Evolutionary conservation across 225 moss, liverwort and hornwort genomes (phyloP), one percentile per base, ranked within the genome.

Genomic region (Bryoerythrophyllum caledonicum): DNA sequence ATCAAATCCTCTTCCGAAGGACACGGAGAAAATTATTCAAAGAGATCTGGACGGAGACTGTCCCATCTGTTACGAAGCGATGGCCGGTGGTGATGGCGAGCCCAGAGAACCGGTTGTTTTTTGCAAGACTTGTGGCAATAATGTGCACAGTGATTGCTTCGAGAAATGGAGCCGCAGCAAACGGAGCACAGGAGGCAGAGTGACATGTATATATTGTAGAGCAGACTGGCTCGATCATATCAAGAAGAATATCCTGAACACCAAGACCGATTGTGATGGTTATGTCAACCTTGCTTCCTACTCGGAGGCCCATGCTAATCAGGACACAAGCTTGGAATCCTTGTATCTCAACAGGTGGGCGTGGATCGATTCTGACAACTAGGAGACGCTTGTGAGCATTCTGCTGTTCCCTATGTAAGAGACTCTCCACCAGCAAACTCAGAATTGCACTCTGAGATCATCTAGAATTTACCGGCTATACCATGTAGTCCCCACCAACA

Each of bases 91-190:
- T n/a, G 83, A 8, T 5, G 82, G 86, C 59, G 85, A 86, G 77
- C 72, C 82, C 11, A 7, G 70, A 56, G 92, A 92, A 74, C 80
- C 84, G 4, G 86, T 95, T 12, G 84, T n/a, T 91, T 11, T 92
- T 43, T 95, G 92, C 82, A 84, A 79, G 78, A 70, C 68, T 58
- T 95, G 92, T 71, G 92, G 94, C 75, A 95, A 95, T 71, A 92
- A 90, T 68, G 94, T 95, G 73, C 92, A 92, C 60, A 83, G 83
- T 52, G 92, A 92, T 63, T 95, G 94, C 79, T 95, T 92, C 35
- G 82, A 91, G 49, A 91, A 74, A 55, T 95, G 94, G 94, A 86
- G 81, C 71, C 65, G 81, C 34, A 91, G 88, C 86, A 92, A 91
- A 74, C 77, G 79, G 32, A 80, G 84, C 44, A 77, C 90, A 60